A percentile compares a stretch with the other conserved stretches of the same genome.
phyloP scores from a whole-genome alignment of 768 basidiomycete genomes.

The Termitomyces sp. region DNA sequence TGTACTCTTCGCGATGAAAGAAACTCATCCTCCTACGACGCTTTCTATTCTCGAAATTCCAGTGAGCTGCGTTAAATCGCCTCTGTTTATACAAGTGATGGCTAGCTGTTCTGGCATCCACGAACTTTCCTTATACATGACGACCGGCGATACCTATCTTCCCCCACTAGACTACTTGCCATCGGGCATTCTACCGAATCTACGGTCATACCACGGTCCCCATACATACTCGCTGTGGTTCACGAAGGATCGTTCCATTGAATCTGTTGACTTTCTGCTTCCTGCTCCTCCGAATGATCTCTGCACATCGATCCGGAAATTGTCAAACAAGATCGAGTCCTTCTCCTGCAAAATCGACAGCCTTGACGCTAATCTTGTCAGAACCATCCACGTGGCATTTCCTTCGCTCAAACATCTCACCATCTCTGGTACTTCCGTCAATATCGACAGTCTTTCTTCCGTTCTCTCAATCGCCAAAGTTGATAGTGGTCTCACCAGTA shows the following conservation, averaged over 20 bases:
- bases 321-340: slow-evolving; percentile 10
- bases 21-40: background rate
- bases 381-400: slow-evolving; percentile 13
- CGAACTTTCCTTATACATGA: slow-evolving; percentile 13
- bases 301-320: background rate
- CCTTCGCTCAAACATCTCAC: slow-evolving; percentile 15
- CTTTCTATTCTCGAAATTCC: slow-evolving; percentile 16
- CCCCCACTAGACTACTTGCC: slow-evolving; percentile 14
- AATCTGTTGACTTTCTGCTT: slow-evolving; percentile 11
- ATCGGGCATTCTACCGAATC: slow-evolving; percentile 13
- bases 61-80: slow-evolving; percentile 11
- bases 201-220: slow-evolving; percentile 15
- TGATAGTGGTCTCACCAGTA: slow-evolving; percentile 8
- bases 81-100: slow-evolving; percentile 10
- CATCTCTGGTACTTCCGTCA: slow-evolving; percentile 14
- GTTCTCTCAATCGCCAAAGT: slow-evolving; percentile 5
- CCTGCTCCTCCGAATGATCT: slow-evolving; percentile 12
- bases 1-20: slow-evolving; percentile 8
- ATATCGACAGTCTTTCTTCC: slow-evolving; percentile 13
- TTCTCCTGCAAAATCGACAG: slow-evolving; percentile 13
- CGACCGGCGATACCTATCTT: slow-evolving; percentile 7
- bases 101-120: slow-evolving; percentile 4
- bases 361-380: slow-evolving; percentile 8
- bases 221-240: slow-evolving; percentile 14
- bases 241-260: slow-evolving; percentile 7